phyloP scores from a whole-genome alignment of 2,329 filamentous ascomycete genomes.

The Fusarium paranaense region DNA sequence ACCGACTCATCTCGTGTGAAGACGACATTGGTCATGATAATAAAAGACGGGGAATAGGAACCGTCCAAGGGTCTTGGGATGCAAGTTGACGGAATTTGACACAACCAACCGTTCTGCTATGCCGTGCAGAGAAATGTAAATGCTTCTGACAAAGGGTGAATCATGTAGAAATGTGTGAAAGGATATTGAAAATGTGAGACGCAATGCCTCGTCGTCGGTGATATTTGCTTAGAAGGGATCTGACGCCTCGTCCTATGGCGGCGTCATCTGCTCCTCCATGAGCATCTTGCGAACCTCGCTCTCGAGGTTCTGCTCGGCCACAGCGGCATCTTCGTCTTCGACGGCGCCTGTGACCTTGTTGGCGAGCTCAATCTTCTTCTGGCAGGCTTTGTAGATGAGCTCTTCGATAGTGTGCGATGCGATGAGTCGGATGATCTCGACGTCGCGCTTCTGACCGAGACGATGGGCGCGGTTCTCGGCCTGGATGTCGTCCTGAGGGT shows the following conservation, averaged over 20 bases:
- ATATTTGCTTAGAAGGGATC: slow-evolving; percentile 13
- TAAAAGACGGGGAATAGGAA: background rate
- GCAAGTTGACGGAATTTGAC: slow-evolving; percentile 18
- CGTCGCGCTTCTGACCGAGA: slow-evolving; percentile 89
- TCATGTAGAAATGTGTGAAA: background rate
- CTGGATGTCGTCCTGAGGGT: slow-evolving; percentile 98
- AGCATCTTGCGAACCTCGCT: slow-evolving; percentile 59
- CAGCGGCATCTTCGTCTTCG: slow-evolving; percentile 45
- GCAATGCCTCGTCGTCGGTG: background rate
- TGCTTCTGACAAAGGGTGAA: slow-evolving; percentile 6
- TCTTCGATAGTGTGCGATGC: slow-evolving; percentile 88
- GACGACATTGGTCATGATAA: background rate
- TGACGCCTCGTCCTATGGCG: slow-evolving; percentile 47
- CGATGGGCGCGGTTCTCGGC: slow-evolving; percentile 97
- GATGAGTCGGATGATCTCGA: slow-evolving; percentile 90
- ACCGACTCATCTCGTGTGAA: background rate
- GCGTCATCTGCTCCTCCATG: slow-evolving; percentile 54
- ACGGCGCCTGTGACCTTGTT: slow-evolving; percentile 63
- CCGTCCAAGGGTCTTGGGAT: background rate
- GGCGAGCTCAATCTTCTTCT: slow-evolving; percentile 93
- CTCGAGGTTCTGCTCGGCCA: slow-evolving; percentile 53
- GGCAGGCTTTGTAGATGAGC: slow-evolving; percentile 89
- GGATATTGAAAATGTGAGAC: background rate
- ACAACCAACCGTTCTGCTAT: slow-evolving; percentile 28
- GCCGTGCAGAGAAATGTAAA: slow-evolving; percentile 21